phyloP scores from a whole-genome alignment of 2,329 filamentous ascomycete species.

The Thelonectria rubi region DNA sequence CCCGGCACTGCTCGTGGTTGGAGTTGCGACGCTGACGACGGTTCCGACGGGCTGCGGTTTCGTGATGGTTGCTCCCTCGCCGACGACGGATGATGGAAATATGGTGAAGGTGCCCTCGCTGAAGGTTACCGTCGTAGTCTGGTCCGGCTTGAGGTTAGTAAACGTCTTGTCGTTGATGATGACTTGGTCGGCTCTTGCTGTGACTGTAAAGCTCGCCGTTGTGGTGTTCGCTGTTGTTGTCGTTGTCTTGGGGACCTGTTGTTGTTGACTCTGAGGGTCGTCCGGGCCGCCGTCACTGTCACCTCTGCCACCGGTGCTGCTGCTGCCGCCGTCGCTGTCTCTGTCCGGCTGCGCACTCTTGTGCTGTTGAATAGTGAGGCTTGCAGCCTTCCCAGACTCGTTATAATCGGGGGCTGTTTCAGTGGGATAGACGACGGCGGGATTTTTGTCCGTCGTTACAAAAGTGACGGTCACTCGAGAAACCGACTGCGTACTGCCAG shows the following conservation, averaged over 20 bases:
- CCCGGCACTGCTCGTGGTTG: constrained; percentile 51
- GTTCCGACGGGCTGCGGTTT: constrained; percentile 50
- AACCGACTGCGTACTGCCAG: constrained; percentile 25
- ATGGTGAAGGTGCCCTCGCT: constrained; percentile 57
- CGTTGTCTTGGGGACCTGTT: constrained; percentile 23
- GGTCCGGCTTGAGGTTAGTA: constrained; percentile 47
- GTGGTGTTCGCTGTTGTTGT: neutral
- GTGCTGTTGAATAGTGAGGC: constrained; percentile 34
- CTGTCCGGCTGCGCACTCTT: constrained; percentile 25
- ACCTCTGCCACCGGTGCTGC: neutral
- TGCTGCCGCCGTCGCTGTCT: neutral
- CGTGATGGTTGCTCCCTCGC: constrained; percentile 54
- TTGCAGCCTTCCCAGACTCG: constrained; percentile 22
- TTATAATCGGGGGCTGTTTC: constrained; percentile 53
- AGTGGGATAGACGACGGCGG: constrained; percentile 56
- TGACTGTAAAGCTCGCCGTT: constrained; percentile 49
- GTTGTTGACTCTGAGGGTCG: constrained; percentile 17
- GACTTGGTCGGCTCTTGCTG: constrained; percentile 55
- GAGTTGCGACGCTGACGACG: constrained; percentile 44
- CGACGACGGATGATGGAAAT: constrained; percentile 55
- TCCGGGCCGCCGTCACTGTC: constrained; percentile 1
- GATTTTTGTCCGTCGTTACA: constrained; percentile 64
- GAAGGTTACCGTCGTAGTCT: constrained; percentile 55
- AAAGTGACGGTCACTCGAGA: constrained; percentile 52
- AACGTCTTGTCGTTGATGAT: constrained; percentile 59